Conservation (phyloP, 192 early-diverging fungal species). For the Backusella tarrabulga region DNA sequence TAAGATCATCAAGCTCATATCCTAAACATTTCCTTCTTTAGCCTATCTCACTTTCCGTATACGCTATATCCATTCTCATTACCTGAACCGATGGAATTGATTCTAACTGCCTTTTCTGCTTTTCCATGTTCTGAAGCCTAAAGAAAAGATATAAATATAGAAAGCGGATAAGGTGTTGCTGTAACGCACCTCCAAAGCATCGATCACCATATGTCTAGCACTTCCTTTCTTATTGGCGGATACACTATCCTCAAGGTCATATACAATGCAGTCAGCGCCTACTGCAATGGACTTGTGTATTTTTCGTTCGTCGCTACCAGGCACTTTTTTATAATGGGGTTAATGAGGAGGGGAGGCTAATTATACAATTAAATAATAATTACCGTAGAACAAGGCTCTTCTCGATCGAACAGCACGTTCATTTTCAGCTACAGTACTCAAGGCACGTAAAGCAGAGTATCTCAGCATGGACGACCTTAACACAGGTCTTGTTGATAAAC, state of each 20-base stretch:
- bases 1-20: conserved; percentile 75
- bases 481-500: background rate
- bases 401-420: background rate
- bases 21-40: conserved; percentile 32
- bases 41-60: background rate
- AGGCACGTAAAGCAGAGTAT: background rate
- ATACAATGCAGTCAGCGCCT: conserved; percentile 80
- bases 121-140: conserved; percentile 62
- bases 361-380: background rate
- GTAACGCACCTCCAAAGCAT: conserved; percentile 56
- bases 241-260: conserved; percentile 94
- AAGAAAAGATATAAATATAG: background rate
- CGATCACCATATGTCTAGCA: conserved; percentile 69
- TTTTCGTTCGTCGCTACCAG: conserved; percentile 88
- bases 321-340: conserved; percentile 43
- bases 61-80: background rate
- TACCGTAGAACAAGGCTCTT: conserved; percentile 18
- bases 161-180: background rate
- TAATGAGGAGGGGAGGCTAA: background rate
- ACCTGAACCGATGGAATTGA: conserved; percentile 82
- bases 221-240: conserved; percentile 76
- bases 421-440: conserved; percentile 1
- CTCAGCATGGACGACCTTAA: background rate
- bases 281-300: conserved; percentile 71
- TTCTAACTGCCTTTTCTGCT: conserved; percentile 84